Conservation (phyloP, 352 stramenopile species). For the Pythium aristosporum region DNA sequence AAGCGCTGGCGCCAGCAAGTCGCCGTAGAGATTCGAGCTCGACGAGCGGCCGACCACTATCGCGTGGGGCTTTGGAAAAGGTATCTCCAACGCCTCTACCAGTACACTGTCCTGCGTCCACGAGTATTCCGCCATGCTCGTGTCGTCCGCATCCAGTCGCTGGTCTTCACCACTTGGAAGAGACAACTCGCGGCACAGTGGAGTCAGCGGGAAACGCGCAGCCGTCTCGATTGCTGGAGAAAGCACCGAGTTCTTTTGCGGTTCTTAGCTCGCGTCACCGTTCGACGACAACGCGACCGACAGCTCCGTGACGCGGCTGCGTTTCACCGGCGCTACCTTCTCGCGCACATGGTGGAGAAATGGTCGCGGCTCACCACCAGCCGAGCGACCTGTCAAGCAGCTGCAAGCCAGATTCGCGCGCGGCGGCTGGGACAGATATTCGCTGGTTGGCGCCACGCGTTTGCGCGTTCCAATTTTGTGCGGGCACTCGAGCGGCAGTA, state of each 20-base stretch:
- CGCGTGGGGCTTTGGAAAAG: background rate
- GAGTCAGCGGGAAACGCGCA: background rate
- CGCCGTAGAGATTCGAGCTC: background rate
- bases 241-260: background rate
- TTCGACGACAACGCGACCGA: background rate
- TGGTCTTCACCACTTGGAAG: background rate
- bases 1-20: background rate
- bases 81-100: conserved; percentile 2
- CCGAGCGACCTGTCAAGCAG: background rate
- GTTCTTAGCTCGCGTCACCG: background rate
- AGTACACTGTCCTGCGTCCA: background rate
- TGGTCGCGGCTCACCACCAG: conserved; percentile 9
- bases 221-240: background rate
- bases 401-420: background rate
- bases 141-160: background rate
- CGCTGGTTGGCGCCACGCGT: conserved; percentile 4
- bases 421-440: background rate
- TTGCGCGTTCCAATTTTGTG: conserved; percentile 8
- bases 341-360: background rate
- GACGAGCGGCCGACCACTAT: background rate
- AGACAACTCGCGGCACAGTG: background rate
- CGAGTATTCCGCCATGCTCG: background rate
- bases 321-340: background rate
- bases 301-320: background rate
- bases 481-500: conserved; percentile 6